Percentiles rank a stretch among this genome's conserved stretches.
Conservation (phyloP, 2,329 filamentous ascomycete genomes). For the Neoarthrinium moseri region DNA sequence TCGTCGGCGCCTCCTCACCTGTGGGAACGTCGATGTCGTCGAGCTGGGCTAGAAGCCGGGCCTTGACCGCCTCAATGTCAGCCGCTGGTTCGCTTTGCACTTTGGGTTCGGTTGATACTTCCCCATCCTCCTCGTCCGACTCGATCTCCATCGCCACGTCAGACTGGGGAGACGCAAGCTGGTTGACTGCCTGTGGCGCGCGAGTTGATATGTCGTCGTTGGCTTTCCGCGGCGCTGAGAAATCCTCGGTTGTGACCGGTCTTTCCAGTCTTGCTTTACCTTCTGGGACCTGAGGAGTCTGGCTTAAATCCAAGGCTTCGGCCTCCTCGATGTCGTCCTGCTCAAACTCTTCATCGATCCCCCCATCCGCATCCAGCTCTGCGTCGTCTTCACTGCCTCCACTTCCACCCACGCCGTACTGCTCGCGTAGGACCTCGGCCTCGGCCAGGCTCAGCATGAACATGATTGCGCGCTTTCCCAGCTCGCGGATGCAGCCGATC, state of each 20-base stretch:
- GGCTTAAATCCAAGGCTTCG: neutral
- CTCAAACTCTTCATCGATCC: conserved; percentile 14
- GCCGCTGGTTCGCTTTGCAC: conserved; percentile 24
- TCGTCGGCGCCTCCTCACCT: conserved; percentile 8
- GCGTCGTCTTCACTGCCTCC: conserved; percentile 37
- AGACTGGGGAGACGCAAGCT: conserved; percentile 14
- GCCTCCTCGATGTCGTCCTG: neutral
- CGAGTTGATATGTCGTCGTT: too few species aligned
- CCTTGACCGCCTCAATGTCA: conserved; percentile 48
- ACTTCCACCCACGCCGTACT: conserved; percentile 33
- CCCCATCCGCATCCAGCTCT: conserved; percentile 36
- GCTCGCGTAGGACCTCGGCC: conserved; percentile 46
- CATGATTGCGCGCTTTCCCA: conserved; percentile 74
- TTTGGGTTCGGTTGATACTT: conserved; percentile 31
- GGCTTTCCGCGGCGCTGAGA: too few species aligned
- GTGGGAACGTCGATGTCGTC: conserved; percentile 21
- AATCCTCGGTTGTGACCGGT: too few species aligned
- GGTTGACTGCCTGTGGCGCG: conserved; percentile 21
- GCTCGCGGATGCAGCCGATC: conserved; percentile 71
- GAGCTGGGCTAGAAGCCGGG: conserved; percentile 45
- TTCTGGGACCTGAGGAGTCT: too few species aligned
- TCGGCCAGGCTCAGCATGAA: conserved; percentile 55
- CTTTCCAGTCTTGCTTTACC: too few species aligned
- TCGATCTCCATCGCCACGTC: conserved; percentile 30
- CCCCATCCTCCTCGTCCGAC: conserved; percentile 33